Evolutionary conservation across 2,329 filamentous ascomycete genomes (phyloP).

Genomic region (Akanthomyces dipterigenus): DNA sequence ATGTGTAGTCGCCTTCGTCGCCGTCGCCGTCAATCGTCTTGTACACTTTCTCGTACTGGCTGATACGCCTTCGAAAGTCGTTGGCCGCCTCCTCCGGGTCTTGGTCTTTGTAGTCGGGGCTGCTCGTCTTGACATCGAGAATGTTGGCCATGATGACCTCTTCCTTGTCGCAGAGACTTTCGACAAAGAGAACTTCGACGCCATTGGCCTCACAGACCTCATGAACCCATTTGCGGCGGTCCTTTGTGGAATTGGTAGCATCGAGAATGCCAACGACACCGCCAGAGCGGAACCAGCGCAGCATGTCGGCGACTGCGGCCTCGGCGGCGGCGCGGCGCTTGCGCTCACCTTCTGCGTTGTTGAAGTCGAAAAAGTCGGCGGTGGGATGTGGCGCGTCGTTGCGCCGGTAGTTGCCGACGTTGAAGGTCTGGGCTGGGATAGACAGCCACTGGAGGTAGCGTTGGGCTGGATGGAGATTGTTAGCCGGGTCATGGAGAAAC

Average conservation of each 20-base stretch:
- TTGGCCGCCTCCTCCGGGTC: conserved; percentile 86
- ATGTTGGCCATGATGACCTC: conserved; percentile 98
- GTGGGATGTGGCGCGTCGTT: conserved; percentile 82
- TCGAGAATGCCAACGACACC: conserved; percentile 92
- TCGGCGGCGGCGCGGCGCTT: conserved; percentile 83
- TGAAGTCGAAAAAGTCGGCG: conserved; percentile 91
- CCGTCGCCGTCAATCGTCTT: conserved; percentile 76
- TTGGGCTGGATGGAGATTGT: conserved; percentile 51
- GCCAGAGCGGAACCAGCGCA: conserved; percentile 76
- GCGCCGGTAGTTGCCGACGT: conserved; percentile 92
- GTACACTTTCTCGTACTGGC: conserved; percentile 96
- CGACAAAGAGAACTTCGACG: conserved; percentile 90
- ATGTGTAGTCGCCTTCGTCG: conserved; percentile 81
- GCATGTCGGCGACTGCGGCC: conserved; percentile 88
- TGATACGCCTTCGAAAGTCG: conserved; percentile 90
- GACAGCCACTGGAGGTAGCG: conserved; percentile 96
- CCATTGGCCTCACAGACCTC: conserved; percentile 68
- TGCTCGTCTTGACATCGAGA: conserved; percentile 92
- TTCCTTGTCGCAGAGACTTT: conserved; percentile 95
- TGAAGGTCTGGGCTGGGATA: conserved; percentile 90
- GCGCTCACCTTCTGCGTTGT: conserved; percentile 83
- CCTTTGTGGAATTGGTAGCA: conserved; percentile 93
- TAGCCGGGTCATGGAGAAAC: background rate
- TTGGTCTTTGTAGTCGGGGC: conserved; percentile 88
- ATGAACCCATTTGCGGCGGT: conserved; percentile 83